Evolutionary conservation across 2,329 filamentous ascomycete species (phyloP).

Genomic region (Phaeophleospora eucalypticola): DNA sequence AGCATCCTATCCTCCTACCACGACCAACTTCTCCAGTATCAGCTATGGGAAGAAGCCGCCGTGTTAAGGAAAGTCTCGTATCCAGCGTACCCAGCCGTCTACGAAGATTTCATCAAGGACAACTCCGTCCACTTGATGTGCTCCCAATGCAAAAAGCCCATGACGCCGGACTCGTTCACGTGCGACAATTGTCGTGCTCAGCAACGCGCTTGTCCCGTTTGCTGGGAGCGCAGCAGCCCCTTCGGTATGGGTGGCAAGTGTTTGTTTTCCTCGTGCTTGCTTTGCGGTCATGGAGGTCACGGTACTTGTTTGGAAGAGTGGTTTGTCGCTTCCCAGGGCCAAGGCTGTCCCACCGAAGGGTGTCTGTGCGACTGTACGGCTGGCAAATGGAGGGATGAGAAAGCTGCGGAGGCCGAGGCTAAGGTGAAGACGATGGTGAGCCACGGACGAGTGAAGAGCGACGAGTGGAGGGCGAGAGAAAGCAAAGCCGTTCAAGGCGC

Average conservation of each 20-base stretch:
- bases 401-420: conserved; percentile 20
- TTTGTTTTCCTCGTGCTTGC: conserved; percentile 48
- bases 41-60: conserved; percentile 50
- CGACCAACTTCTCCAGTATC: conserved; percentile 47
- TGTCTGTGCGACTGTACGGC: conserved; percentile 55
- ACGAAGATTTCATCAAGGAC: conserved; percentile 54
- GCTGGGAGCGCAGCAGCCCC: conserved; percentile 43
- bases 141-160: conserved; percentile 53
- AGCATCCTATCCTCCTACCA: conserved; percentile 56
- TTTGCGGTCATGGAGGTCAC: conserved; percentile 60
- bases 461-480: conserved; percentile 41
- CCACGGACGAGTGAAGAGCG: conserved; percentile 34
- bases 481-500: conserved; percentile 42
- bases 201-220: conserved; percentile 42
- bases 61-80: conserved; percentile 54
- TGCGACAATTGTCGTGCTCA: conserved; percentile 49
- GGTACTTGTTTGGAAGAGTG: conserved; percentile 54
- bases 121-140: conserved; percentile 54
- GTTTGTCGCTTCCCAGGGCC: conserved; percentile 48
- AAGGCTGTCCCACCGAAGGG: conserved; percentile 57
- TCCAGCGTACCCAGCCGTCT: conserved; percentile 52
- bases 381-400: conserved; percentile 16
- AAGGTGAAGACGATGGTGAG: conserved; percentile 36
- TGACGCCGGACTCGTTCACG: conserved; percentile 44
- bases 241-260: conserved; percentile 7